These are phyloP conservation scores for Cladobotryum protrusum DNA, from an alignment of 2,329 filamentous ascomycete genomes.

Conservation along the genomic window DNA sequence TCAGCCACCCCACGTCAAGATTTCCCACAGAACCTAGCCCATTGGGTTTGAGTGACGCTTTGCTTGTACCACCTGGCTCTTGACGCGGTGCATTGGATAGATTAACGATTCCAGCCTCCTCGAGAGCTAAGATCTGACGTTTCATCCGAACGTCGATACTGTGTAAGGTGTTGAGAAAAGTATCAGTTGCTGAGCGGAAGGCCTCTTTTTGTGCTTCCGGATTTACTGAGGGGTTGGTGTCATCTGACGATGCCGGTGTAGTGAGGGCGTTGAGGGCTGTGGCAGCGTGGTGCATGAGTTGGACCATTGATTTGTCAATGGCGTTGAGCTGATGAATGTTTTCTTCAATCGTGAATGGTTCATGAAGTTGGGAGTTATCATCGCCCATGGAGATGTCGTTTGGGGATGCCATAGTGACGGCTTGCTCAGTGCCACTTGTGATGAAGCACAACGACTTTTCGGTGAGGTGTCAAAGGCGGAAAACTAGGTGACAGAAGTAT, in stretches of 20 bases:
- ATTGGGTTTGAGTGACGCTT: slow-evolving; percentile 45
- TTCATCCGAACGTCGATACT: slow-evolving; percentile 68
- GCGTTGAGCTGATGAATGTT: slow-evolving; percentile 74
- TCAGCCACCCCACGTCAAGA: slow-evolving; percentile 83
- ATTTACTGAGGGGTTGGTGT: slow-evolving; percentile 25
- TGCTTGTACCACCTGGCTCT: slow-evolving; percentile 30
- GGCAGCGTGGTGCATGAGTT: slow-evolving; percentile 39
- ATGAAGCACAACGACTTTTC: no score
- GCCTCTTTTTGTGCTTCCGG: slow-evolving; percentile 46
- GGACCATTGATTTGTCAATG: slow-evolving; percentile 58
- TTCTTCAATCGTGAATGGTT: slow-evolving; percentile 65
- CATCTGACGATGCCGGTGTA: slow-evolving; percentile 21
- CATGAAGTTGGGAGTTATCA: slow-evolving; percentile 25
- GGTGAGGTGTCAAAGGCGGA: no score
- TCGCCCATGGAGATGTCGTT: slow-evolving; percentile 27
- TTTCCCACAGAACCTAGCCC: slow-evolving; percentile 50
- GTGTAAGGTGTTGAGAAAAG: slow-evolving; percentile 69
- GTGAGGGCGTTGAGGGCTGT: slow-evolving; percentile 41
- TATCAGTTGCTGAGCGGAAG: slow-evolving; percentile 54
- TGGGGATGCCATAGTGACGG: slow-evolving; percentile 24
- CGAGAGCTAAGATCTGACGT: slow-evolving; percentile 62
- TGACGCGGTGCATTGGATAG: slow-evolving; percentile 31
- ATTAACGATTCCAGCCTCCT: slow-evolving; percentile 72
- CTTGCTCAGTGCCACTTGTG: no score
- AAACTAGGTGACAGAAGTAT: not conserved